phyloP scores from a whole-genome alignment of 306 rosid species.

The Malus sieversii region DNA sequence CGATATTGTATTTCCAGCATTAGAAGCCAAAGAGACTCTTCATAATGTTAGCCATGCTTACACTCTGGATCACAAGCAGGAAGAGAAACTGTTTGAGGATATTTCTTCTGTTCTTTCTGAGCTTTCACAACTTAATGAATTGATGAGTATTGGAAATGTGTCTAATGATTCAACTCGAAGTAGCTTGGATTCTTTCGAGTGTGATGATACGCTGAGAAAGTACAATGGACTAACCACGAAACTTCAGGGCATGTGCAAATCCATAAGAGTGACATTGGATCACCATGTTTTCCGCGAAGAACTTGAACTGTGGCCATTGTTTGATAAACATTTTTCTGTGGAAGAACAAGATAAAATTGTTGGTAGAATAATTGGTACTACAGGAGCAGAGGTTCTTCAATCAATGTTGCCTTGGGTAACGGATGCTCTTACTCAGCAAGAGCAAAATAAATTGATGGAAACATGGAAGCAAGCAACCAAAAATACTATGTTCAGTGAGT shows the following conservation, averaged over 20 bases:
- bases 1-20: constrained; percentile 41
- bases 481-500: constrained; percentile 90
- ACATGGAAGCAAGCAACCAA: constrained; percentile 91
- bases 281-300: constrained; percentile 90
- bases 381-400: constrained; percentile 95
- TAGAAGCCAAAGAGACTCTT: constrained; percentile 41
- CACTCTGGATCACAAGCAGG: constrained; percentile 44
- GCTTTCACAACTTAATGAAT: constrained; percentile 24
- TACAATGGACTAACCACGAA: constrained; percentile 41
- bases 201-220: constrained; percentile 18
- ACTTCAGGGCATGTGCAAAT: constrained; percentile 97
- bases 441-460: constrained; percentile 83
- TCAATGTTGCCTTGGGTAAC: constrained; percentile 97
- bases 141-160: not conserved
- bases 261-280: constrained; percentile 75
- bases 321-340: constrained; percentile 77
- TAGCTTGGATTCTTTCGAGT: not conserved
- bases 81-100: constrained; percentile 38
- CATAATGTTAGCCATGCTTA: constrained; percentile 46
- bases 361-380: constrained; percentile 84
- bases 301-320: constrained; percentile 86
- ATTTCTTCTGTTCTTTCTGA: constrained; percentile 31
- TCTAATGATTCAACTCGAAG: constrained; percentile 2
- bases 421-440: constrained; percentile 80
- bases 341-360: constrained; percentile 94